Conservation (phyloP, 176 grass and related monocot species). For the Tillandsia fasciculata region DNA sequence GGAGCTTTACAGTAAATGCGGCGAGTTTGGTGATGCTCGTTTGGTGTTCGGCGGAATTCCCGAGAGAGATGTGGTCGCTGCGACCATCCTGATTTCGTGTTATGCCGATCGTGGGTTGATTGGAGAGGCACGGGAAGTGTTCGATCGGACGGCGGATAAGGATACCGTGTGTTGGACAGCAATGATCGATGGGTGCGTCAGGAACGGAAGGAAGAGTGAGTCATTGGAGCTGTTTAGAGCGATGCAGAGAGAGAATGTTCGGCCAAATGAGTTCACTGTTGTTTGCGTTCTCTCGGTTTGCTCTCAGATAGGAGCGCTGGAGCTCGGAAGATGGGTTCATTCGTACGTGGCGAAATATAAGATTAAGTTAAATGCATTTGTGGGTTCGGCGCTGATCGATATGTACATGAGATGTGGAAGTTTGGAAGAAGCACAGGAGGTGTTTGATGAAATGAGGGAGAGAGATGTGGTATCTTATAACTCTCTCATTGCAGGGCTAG, state of each 20-base stretch:
- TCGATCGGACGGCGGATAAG: constrained; percentile 1
- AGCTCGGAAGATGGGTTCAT: constrained; percentile 25
- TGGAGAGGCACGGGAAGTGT: constrained; percentile 2
- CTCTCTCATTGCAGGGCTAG: constrained; percentile 17
- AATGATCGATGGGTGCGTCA: constrained; percentile 14
- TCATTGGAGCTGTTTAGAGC: constrained; percentile 18
- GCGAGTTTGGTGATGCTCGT: constrained; percentile 6
- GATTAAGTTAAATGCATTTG: constrained; percentile 7
- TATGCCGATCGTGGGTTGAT: constrained; percentile 22
- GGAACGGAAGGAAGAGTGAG: constrained; percentile 12
- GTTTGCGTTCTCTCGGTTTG: constrained; percentile 19
- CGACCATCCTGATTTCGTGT: constrained; percentile 15
- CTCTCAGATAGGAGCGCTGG: constrained; percentile 19
- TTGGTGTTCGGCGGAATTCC: constrained; percentile 22
- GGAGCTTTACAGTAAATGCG: constrained; percentile 17
- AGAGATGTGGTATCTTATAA: constrained; percentile 20
- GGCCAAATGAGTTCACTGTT: constrained; percentile 17
- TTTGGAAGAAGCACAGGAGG: constrained; percentile 14
- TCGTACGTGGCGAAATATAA: constrained; percentile 5
- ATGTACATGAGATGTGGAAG: constrained; percentile 20
- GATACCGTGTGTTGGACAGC: constrained; percentile 24
- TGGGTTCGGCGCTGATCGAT: constrained; percentile 16
- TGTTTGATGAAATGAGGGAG: constrained; percentile 1
- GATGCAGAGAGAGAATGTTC: constrained; percentile 12
- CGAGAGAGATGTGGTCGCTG: constrained; percentile 23